A percentile compares a stretch with the other conserved stretches of the same genome.
Evolutionary conservation across 441 rosid species (phyloP).

Genomic region (Euphorbia celastroides): DNA sequence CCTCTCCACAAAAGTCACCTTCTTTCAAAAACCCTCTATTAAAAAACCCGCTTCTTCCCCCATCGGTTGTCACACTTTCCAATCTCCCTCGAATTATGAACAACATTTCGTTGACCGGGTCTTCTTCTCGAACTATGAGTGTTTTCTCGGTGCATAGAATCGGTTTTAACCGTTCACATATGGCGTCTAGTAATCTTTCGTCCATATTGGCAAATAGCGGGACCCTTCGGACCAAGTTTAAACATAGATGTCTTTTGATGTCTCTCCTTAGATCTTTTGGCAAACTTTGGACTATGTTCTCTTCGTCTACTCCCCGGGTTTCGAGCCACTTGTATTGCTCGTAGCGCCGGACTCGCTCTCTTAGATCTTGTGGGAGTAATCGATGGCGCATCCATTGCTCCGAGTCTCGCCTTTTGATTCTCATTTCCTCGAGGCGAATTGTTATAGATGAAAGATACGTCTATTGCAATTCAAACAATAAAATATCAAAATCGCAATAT

Average conservation of each 20-base stretch:
- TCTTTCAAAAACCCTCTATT: conserved; percentile 69
- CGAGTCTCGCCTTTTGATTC: conserved; percentile 89
- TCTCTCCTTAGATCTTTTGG: conserved; percentile 94
- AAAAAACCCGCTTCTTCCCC: conserved; percentile 92
- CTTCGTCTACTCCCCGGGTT: conserved; percentile 75
- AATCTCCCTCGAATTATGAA: conserved; percentile 83
- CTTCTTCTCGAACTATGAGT: conserved; percentile 86
- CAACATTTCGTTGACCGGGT: conserved; percentile 88
- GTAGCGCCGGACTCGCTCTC: conserved; percentile 60
- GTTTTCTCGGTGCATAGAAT: conserved; percentile 76
- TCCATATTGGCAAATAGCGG: conserved; percentile 10
- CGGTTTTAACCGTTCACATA: conserved; percentile 86
- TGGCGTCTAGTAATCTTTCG: conserved; percentile 29
- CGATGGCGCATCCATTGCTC: conserved; percentile 99
- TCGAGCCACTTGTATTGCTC: conserved; percentile 78
- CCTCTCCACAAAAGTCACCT: conserved; percentile 84
- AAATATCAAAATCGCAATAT: not conserved
- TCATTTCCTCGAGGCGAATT: conserved; percentile 91
- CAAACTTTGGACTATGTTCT: conserved; percentile 60
- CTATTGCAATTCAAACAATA: conserved; percentile 33
- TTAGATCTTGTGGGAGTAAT: conserved; percentile 65
- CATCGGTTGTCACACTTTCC: conserved; percentile 93
- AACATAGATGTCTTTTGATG: conserved; percentile 88
- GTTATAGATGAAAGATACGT: conserved; percentile 85
- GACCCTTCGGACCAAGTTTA: conserved; percentile 88